These are phyloP conservation scores for Goffeauzyma gilvescens DNA, from an alignment of 768 basidiomycete species.

Conservation along the genomic window DNA sequence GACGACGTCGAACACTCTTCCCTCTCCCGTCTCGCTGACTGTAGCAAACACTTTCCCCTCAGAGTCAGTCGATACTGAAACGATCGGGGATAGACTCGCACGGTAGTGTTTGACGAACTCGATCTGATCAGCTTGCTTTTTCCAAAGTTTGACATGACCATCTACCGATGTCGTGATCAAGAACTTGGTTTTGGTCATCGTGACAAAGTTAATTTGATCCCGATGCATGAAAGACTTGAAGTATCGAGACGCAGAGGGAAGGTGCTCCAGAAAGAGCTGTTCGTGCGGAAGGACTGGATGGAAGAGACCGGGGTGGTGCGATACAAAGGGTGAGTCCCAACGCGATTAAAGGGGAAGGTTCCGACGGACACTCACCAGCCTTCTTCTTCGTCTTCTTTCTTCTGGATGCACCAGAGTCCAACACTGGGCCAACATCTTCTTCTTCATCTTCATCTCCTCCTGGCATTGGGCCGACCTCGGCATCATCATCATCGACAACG, in stretches of 20 bases:
- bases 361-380: conserved; percentile 18
- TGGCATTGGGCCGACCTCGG: conserved; percentile 22
- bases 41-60: conserved; percentile 87
- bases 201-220: conserved; percentile 70
- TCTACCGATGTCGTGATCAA: conserved; percentile 85
- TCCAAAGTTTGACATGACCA: conserved; percentile 96
- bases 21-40: conserved; percentile 73
- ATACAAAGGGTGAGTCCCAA: background rate
- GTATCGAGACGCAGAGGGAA: conserved; percentile 83
- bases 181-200: conserved; percentile 80
- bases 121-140: conserved; percentile 84
- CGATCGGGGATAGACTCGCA: conserved; percentile 63
- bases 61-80: conserved; percentile 63
- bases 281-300: conserved; percentile 74
- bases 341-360: background rate
- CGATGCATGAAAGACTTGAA: conserved; percentile 97
- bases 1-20: conserved; percentile 90
- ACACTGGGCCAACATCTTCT: conserved; percentile 4
- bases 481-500: conserved; percentile 6
- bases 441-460: conserved; percentile 12
- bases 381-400: conserved; percentile 24
- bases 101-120: conserved; percentile 98
- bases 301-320: background rate
- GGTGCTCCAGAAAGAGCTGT: conserved; percentile 71
- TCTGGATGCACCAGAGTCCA: conserved; percentile 5